These are phyloP conservation scores for Starmerella scarabaei DNA, from an alignment of 805 yeast genomes.

Conservation along the genomic window DNA sequence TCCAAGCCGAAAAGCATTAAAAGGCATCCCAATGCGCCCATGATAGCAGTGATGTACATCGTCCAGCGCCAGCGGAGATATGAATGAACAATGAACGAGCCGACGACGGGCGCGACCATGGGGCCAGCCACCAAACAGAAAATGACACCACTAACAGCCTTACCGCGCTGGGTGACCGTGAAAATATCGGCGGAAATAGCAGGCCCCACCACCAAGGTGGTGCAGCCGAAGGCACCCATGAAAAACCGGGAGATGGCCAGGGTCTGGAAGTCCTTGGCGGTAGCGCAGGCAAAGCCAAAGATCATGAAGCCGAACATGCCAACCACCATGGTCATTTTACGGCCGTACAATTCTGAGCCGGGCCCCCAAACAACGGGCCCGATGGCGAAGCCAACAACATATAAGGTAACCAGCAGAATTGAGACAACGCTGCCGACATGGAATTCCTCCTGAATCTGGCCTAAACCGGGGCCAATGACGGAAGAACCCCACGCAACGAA, in stretches of 20 bases:
- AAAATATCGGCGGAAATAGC: slow-evolving; percentile 49
- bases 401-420: slow-evolving; percentile 43
- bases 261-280: slow-evolving; percentile 39
- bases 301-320: slow-evolving; percentile 25
- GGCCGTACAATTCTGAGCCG: slow-evolving; percentile 37
- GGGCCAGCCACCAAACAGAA: slow-evolving; percentile 36
- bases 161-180: slow-evolving; percentile 39
- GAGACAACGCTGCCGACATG: slow-evolving; percentile 37
- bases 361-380: slow-evolving; percentile 62
- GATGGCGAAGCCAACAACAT: slow-evolving; percentile 51
- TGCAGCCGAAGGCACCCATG: slow-evolving; percentile 47
- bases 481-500: slow-evolving; percentile 36
- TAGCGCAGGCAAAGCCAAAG: slow-evolving; percentile 40
- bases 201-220: slow-evolving; percentile 47
- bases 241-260: slow-evolving; percentile 43
- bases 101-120: slow-evolving; percentile 36
- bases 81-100: slow-evolving; percentile 31
- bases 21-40: slow-evolving; percentile 27
- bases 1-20: slow-evolving; percentile 29
- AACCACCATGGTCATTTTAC: slow-evolving; percentile 37
- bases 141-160: slow-evolving; percentile 39
- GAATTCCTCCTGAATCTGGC: slow-evolving; percentile 29
- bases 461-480: slow-evolving; percentile 31
- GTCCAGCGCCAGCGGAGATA: slow-evolving; percentile 46
- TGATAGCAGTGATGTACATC: slow-evolving; percentile 38